Base-by-base conservation (phyloP, 129 eudicot species). In the Tanacetum coccineum region DNA sequence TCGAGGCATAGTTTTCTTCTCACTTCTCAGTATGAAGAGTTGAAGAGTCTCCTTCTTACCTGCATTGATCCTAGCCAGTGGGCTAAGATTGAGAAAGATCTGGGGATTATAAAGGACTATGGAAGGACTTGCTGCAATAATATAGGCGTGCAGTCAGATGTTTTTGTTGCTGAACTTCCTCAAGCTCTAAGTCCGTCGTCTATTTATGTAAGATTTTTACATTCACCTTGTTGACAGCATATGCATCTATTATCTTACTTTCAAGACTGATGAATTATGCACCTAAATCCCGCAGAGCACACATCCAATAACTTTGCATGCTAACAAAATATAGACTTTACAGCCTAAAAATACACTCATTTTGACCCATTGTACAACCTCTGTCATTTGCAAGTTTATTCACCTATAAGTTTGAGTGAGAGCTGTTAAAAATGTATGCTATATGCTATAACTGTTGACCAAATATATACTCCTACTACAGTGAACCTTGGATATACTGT, bases 21-120 rank as follows among this genome's bases (percentile, higher is more conserved):
- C 46, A 1, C 19, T 44, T 22, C 26, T 58, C 46, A 1, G 66
- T 70, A 42, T 70, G 3, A 57, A 42, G 46, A 11, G 58, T 9
- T 70, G 74, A 70, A 70, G 20, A 8, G 74, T 45, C 17, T 21
- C 14, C 5, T 26, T 8, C 40, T 22, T 47, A 70, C 46, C 26
- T 8, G 1, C 45, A 57, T 70, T 5, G 46, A 57, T 44, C 45
- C 66, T 70, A 70, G 30, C 25, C 66, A 44, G 22, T 70, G 74
- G 66, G 56, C 44, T 57, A 22, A 26, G 12, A 70, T 70, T 57
- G 57, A 57, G 59, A 6, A 21, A 13, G 19, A 18, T 18, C 15
- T 70, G 20, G 66, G 57, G 18, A 3, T 1, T 58, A 11, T 25
- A 0, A 13, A 0, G 63, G 18, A 25, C 9, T 2, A 0, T 21